Percentiles rank a stretch among this genome's conserved stretches.
These are phyloP conservation scores for Fusarium pilosicola DNA, from an alignment of 2,329 filamentous ascomycete genomes.

Conservation along the genomic window DNA sequence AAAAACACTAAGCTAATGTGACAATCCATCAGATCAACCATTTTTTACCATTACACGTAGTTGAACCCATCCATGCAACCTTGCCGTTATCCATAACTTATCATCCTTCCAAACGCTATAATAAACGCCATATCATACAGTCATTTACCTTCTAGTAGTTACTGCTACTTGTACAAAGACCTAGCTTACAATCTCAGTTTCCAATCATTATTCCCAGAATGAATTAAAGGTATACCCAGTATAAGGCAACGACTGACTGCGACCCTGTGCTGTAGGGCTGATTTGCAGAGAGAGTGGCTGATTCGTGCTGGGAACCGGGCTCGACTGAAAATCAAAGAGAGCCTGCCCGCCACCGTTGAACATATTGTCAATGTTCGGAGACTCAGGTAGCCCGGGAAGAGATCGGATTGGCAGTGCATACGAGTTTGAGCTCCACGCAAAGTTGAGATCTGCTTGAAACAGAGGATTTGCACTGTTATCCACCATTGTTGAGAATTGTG, in stretches of 20 bases:
- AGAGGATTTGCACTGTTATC: background rate
- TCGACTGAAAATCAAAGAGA: background rate
- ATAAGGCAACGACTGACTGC: background rate
- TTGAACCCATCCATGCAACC: no score
- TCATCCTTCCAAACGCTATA: background rate
- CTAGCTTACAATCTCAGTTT: background rate
- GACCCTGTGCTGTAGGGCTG: background rate
- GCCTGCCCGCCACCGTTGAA: background rate
- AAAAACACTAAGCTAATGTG: background rate
- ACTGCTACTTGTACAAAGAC: background rate
- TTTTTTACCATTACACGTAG: accelerated
- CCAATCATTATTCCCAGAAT: background rate
- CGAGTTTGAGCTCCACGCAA: background rate
- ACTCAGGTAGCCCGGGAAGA: background rate
- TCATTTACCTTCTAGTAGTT: no score
- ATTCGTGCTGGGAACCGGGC: background rate
- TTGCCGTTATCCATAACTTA: background rate
- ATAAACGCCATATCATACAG: background rate
- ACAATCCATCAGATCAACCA: background rate
- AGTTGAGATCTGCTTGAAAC: background rate
- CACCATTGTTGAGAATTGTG: background rate
- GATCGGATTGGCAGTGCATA: background rate
- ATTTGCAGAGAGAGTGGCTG: no score
- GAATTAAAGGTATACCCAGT: background rate
- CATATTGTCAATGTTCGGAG: background rate